A percentile compares a stretch with the other conserved stretches of the same genome.
These are phyloP conservation scores for Trypanosomatidae sp. DNA, from an alignment of 208 protist genomes.

Conservation along the genomic window DNA sequence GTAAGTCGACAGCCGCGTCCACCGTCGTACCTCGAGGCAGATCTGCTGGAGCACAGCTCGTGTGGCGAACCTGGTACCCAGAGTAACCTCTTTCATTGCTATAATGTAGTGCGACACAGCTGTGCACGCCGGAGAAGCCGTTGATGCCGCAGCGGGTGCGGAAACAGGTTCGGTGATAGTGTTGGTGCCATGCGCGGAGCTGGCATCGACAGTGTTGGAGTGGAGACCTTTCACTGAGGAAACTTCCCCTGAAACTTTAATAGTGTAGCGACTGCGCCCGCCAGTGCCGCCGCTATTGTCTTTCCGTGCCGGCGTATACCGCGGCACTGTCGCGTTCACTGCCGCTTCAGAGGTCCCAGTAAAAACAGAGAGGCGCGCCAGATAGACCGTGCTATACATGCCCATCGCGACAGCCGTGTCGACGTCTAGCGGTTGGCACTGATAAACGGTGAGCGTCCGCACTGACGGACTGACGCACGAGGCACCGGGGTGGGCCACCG, in stretches of 20 bases:
- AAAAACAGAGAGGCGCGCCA: conserved; percentile 57
- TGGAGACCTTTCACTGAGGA: not conserved
- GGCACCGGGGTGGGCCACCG: not conserved
- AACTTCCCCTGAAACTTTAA: not conserved
- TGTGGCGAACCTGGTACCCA: conserved; percentile 25
- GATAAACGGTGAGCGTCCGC: conserved; percentile 29
- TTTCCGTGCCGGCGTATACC: conserved; percentile 3
- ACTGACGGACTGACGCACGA: not conserved
- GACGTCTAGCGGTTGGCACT: conserved; percentile 27
- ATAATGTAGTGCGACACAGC: conserved; percentile 45
- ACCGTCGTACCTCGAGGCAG: conserved; percentile 41
- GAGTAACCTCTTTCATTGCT: conserved; percentile 58
- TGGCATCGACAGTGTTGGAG: not conserved
- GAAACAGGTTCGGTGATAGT: not conserved
- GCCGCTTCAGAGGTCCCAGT: conserved; percentile 15
- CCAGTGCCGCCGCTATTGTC: not conserved
- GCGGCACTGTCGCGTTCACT: conserved; percentile 12
- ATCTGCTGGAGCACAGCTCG: conserved; percentile 34
- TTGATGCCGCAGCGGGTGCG: not conserved
- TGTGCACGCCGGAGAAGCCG: not conserved
- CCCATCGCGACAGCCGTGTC: conserved; percentile 45
- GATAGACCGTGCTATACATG: conserved; percentile 44
- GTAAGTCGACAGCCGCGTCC: conserved; percentile 47
- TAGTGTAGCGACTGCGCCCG: conserved; percentile 5
- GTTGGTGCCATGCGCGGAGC: too few species aligned